phyloP scores from a whole-genome alignment of 1,139 yeast species.

The Pneumocystis murina region DNA sequence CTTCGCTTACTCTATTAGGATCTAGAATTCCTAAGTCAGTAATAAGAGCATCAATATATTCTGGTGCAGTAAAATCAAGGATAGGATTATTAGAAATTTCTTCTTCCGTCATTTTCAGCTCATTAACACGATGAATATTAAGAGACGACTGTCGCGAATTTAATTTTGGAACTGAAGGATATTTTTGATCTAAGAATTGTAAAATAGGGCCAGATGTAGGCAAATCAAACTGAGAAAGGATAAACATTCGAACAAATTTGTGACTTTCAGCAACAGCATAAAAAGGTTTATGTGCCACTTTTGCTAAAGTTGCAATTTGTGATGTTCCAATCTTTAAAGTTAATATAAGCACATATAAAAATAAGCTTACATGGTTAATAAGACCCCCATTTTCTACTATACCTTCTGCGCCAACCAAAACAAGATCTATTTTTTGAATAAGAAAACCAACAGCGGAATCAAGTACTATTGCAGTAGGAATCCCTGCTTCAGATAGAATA shows the following conservation, averaged over 20 bases:
- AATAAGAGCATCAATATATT: conserved; percentile 83
- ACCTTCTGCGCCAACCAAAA: conserved; percentile 96
- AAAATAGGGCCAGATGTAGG: conserved; percentile 39
- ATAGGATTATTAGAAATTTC: conserved; percentile 32
- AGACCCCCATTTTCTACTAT: conserved; percentile 98
- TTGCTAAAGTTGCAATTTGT: conserved; percentile 87
- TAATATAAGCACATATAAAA: not conserved
- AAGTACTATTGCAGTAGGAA: conserved; percentile 82
- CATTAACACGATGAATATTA: conserved; percentile 12
- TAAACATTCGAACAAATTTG: conserved; percentile 90
- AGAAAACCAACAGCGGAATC: conserved; percentile 92
- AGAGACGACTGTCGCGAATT: conserved; percentile 3
- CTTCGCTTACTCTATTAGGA: conserved; percentile 95
- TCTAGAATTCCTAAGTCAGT: conserved; percentile 94
- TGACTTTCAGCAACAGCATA: conserved; percentile 90
- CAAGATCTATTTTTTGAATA: conserved; percentile 80
- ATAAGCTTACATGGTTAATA: conserved; percentile 40
- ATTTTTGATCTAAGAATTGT: conserved; percentile 22
- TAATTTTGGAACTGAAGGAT: conserved; percentile 12
- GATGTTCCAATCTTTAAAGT: conserved; percentile 61
- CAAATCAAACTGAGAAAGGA: conserved; percentile 82
- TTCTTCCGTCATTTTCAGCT: conserved; percentile 14
- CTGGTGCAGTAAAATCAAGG: conserved; percentile 91
- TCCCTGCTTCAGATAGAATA: conserved; percentile 52
- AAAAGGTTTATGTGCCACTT: conserved; percentile 78